phyloP scores from a whole-genome alignment of 805 yeast species.

The Pichia rugopelliculosa region DNA sequence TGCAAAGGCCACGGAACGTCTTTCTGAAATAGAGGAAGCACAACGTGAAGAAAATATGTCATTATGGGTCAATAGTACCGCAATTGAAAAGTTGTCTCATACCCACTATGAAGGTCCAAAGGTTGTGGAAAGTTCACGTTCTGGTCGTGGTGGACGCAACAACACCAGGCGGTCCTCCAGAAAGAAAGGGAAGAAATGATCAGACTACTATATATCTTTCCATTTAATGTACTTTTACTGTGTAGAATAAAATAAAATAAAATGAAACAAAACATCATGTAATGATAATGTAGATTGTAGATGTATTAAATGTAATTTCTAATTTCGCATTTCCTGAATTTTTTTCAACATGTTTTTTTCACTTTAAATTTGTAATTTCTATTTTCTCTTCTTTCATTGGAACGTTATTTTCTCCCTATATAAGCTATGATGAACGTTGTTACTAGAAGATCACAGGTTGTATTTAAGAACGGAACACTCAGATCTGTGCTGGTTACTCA shows the following conservation, averaged over 20 bases:
- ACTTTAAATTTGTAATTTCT: not conserved
- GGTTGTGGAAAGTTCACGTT: constrained; percentile 12
- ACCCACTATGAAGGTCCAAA: constrained; percentile 48
- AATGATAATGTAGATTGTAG: no score
- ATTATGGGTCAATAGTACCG: constrained; percentile 53
- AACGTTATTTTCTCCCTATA: not conserved
- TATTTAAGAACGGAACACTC: not conserved
- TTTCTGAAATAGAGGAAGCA: not conserved
- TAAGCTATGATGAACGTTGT: not conserved
- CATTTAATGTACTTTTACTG: not conserved
- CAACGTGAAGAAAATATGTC: constrained; percentile 18
- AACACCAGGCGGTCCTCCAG: not conserved
- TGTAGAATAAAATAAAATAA: not conserved
- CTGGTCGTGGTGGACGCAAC: constrained; percentile 8
- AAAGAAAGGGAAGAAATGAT: not conserved
- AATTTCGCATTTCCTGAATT: not conserved
- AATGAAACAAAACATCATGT: no score
- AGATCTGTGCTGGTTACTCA: not conserved
- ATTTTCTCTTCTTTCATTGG: not conserved
- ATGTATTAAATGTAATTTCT: no score
- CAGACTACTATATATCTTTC: not conserved
- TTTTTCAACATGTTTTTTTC: not conserved
- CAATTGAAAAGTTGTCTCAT: constrained; percentile 43
- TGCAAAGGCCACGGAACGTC: not conserved
- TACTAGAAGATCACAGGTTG: not conserved